These are phyloP conservation scores for Coemansia furcata DNA, from an alignment of 192 early-diverging fungal genomes.

Conservation along the genomic window DNA sequence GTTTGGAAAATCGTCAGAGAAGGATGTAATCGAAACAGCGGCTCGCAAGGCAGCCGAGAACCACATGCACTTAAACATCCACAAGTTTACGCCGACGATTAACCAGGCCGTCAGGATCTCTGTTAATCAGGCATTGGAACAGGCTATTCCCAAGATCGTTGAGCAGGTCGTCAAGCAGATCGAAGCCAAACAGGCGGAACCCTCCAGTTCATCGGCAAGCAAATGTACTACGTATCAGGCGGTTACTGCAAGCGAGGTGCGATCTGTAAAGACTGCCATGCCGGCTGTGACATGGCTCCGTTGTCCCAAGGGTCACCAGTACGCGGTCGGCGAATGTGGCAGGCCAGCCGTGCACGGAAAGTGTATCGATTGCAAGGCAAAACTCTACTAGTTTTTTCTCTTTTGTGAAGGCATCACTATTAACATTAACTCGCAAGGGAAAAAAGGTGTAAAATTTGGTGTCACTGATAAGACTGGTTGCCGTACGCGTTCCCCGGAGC, in stretches of 20 bases:
- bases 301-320: constrained; percentile 24
- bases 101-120: constrained; percentile 2
- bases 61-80: constrained; percentile 1
- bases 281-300: constrained; percentile 19
- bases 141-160: constrained; percentile 4
- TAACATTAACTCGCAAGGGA: background rate
- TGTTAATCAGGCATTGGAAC: background rate
- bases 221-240: constrained; percentile 5
- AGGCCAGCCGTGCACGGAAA: constrained; percentile 18
- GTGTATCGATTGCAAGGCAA: background rate
- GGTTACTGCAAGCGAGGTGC: constrained; percentile 22
- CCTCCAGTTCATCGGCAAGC: background rate
- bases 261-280: constrained; percentile 27
- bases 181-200: background rate
- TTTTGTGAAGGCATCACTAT: background rate
- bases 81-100: constrained; percentile 7
- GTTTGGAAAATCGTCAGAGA: background rate
- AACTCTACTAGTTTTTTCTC: background rate
- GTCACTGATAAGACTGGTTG: constrained; percentile 17
- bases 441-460: background rate
- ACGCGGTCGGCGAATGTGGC: constrained; percentile 45
- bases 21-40: background rate
- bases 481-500: constrained; percentile 36
- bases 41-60: constrained; percentile 4
- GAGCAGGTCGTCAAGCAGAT: background rate